phyloP scores from a whole-genome alignment of 306 rosid genomes.

The Pterocarpus macrocarpus region DNA sequence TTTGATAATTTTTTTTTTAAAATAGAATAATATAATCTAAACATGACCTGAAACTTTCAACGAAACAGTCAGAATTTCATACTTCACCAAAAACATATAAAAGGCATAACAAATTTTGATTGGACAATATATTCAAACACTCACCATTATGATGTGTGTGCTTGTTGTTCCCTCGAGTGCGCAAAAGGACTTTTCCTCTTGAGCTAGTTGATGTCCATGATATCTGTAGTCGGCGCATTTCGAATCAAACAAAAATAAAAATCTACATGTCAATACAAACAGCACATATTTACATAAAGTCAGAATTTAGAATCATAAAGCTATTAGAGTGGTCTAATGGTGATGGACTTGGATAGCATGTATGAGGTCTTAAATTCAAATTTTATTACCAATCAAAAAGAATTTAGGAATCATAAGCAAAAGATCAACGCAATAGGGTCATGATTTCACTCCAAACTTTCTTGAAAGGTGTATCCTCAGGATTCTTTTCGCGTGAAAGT shows the following conservation, averaged over 20 bases:
- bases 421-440: constrained; percentile 11
- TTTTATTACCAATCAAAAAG: too few species aligned
- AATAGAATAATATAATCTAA: too few species aligned
- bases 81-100: neutral
- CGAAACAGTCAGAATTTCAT: too few species aligned
- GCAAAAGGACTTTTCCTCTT: constrained; percentile 76
- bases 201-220: constrained; percentile 79
- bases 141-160: constrained; percentile 58
- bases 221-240: constrained; percentile 88
- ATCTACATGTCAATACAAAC: constrained; percentile 59
- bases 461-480: constrained; percentile 95
- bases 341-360: too few species aligned
- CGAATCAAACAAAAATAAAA: constrained; percentile 67
- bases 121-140: constrained; percentile 39
- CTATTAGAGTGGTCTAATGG: too few species aligned
- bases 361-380: too few species aligned
- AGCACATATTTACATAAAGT: constrained; percentile 10
- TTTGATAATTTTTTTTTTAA: too few species aligned
- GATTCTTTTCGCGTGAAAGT: constrained; percentile 78
- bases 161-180: constrained; percentile 61
- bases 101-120: constrained; percentile 4
- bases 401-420: neutral
- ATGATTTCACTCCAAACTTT: constrained; percentile 47
- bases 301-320: constrained; percentile 6
- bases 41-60: too few species aligned